Percentiles rank a stretch among this genome's conserved stretches.
Conservation (phyloP, 768 basidiomycete species). For the Strobilomyces dryophilus region DNA sequence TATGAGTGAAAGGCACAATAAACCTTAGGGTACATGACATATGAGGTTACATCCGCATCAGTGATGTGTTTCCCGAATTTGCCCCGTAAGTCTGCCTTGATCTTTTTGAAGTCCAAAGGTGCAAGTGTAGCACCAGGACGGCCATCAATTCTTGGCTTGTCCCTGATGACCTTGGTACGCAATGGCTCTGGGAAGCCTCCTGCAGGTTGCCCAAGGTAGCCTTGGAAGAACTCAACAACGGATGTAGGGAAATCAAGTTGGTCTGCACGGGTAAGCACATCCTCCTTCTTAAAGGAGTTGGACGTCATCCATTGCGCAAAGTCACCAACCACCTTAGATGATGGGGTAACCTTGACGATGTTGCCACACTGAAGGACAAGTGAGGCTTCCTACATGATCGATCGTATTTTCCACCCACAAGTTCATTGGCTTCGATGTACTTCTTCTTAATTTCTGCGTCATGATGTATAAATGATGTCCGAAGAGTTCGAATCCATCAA, state of each 20-base stretch:
- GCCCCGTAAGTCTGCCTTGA: constrained; percentile 86
- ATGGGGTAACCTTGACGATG: constrained; percentile 98
- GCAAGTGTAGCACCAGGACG: constrained; percentile 87
- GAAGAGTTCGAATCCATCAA: constrained; percentile 2
- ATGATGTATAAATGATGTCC: constrained; percentile 8
- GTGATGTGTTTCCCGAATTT: constrained; percentile 96
- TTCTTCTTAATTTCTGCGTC: constrained; percentile 89
- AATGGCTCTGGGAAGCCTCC: constrained; percentile 99
- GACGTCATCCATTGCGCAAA: constrained; percentile 99
- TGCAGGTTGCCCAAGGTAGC: constrained; percentile 95
- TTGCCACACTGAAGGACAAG: constrained; percentile 73
- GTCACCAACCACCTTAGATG: constrained; percentile 98
- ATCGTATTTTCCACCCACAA: constrained; percentile 50
- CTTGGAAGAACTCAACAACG: constrained; percentile 98
- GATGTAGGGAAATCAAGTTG: constrained; percentile 96
- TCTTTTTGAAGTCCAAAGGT: constrained; percentile 93
- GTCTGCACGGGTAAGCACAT: constrained; percentile 83
- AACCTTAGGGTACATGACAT: constrained; percentile 98
- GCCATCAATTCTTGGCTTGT: constrained; percentile 89
- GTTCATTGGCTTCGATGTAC: constrained; percentile 95
- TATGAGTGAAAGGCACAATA: constrained; percentile 10
- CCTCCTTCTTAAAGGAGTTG: constrained; percentile 82
- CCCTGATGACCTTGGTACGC: constrained; percentile 85
- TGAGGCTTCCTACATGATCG: background rate
- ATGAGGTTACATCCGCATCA: constrained; percentile 88